Evolutionary conservation across 164 flowering plant genomes (phyloP).

Genomic region (Nymphaea colorata): DNA sequence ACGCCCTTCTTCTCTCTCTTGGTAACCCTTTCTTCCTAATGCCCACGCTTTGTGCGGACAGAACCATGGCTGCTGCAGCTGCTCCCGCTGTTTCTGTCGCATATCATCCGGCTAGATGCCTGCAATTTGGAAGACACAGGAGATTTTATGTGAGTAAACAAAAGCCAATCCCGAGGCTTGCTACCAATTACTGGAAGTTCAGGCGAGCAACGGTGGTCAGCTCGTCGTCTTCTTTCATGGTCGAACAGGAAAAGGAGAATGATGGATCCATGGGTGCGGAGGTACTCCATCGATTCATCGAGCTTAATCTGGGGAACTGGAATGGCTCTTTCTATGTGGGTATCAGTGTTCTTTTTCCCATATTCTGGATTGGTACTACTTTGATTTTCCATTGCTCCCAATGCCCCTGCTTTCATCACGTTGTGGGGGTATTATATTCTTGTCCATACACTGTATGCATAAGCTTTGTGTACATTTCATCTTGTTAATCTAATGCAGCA

Average conservation of each 20-base stretch:
- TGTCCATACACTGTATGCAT: no score
- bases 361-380: neutral
- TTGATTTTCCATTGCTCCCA: no score
- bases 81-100: no score
- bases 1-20: no score
- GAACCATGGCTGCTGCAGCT: no score
- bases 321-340: constrained; percentile 55
- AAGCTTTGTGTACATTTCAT: no score
- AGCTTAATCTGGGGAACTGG: constrained; percentile 73
- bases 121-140: constrained; percentile 4
- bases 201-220: constrained; percentile 9
- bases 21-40: no score
- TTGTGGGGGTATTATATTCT: no score
- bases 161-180: neutral
- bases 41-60: no score
- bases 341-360: neutral
- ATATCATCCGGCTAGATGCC: neutral
- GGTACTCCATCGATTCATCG: constrained; percentile 40
- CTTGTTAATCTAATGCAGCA: constrained; percentile 29
- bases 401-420: no score
- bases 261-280: constrained; percentile 42
- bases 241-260: constrained; percentile 2
- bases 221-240: constrained; percentile 13
- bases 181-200: neutral
- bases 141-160: neutral